A percentile compares a stretch with the other conserved stretches of the same genome.
phyloP scores from a whole-genome alignment of 2,329 filamentous ascomycete species.

The Verticillium albo-atrum region DNA sequence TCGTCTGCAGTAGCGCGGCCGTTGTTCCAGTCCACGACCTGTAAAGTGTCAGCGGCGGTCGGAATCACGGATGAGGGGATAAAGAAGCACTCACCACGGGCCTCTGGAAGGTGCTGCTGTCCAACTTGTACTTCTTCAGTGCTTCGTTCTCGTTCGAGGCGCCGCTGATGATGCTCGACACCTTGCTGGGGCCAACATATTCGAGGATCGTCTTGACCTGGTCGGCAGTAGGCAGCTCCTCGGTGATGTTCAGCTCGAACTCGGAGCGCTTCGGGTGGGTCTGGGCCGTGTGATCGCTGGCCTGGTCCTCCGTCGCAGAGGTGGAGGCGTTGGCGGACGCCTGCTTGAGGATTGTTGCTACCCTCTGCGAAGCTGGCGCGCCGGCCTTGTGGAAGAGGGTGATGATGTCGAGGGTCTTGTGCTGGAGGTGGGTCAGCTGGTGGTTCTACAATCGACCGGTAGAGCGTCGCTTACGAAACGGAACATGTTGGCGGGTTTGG shows the following conservation, averaged over 20 bases:
- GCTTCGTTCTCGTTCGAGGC: constrained; percentile 74
- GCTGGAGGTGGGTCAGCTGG: constrained; percentile 38
- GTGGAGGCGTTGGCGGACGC: constrained; percentile 64
- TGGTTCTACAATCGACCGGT: not conserved
- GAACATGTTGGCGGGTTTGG: constrained; percentile 32
- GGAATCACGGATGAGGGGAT: not conserved
- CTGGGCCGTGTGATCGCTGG: constrained; percentile 60
- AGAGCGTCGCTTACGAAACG: constrained; percentile 35
- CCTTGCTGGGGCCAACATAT: constrained; percentile 65
- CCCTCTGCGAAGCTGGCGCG: constrained; percentile 66
- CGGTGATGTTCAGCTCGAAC: constrained; percentile 85
- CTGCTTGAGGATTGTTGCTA: constrained; percentile 75
- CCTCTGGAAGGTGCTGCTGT: constrained; percentile 61
- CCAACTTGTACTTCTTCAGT: constrained; percentile 70
- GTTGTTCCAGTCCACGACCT: constrained; percentile 89
- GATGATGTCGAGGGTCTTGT: constrained; percentile 81
- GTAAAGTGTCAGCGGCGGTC: constrained; percentile 4
- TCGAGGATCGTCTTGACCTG: constrained; percentile 82
- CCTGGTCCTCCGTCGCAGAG: constrained; percentile 69
- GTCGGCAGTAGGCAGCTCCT: constrained; percentile 72
- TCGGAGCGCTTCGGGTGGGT: constrained; percentile 49
- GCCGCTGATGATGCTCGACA: constrained; percentile 62
- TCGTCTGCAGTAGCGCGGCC: constrained; percentile 75
- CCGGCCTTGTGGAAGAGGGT: constrained; percentile 92
- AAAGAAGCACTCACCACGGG: constrained; percentile 62